phyloP scores from a whole-genome alignment of 805 yeast genomes.

The Pichia cabralensis region DNA sequence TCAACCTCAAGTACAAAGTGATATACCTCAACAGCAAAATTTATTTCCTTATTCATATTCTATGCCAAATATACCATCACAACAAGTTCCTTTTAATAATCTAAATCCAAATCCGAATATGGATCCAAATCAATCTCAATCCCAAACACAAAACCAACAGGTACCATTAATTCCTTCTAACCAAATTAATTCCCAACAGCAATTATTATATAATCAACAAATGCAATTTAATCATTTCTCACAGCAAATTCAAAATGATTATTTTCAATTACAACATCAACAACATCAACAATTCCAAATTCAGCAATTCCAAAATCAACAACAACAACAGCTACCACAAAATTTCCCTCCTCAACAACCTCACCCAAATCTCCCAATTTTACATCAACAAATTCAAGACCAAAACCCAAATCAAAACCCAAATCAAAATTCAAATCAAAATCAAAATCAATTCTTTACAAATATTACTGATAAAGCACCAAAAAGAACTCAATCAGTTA shows the following conservation, averaged over 20 bases:
- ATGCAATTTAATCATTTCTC: not conserved
- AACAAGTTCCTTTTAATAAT: no score
- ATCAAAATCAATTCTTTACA: not conserved
- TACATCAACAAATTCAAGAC: not conserved
- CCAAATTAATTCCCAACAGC: not conserved
- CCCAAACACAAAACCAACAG: no score
- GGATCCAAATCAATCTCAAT: no score
- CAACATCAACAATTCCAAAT: not conserved
- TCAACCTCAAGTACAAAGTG: no score
- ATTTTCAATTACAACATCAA: not conserved
- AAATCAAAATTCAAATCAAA: constrained; percentile 1
- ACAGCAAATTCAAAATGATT: not conserved
- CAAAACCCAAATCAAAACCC: constrained; percentile 1
- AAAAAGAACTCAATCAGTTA: not conserved
- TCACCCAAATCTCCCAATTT: not conserved
- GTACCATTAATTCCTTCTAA: no score
- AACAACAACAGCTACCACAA: not conserved
- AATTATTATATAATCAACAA: not conserved
- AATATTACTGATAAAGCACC: not conserved
- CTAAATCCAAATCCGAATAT: no score
- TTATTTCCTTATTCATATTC: no score
- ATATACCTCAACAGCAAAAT: no score
- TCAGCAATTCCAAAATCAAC: not conserved
- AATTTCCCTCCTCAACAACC: not conserved
- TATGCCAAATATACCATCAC: not conserved